Conservation (phyloP, 1,284 basidiomycete species). For the Gymnopus androsaceus region DNA sequence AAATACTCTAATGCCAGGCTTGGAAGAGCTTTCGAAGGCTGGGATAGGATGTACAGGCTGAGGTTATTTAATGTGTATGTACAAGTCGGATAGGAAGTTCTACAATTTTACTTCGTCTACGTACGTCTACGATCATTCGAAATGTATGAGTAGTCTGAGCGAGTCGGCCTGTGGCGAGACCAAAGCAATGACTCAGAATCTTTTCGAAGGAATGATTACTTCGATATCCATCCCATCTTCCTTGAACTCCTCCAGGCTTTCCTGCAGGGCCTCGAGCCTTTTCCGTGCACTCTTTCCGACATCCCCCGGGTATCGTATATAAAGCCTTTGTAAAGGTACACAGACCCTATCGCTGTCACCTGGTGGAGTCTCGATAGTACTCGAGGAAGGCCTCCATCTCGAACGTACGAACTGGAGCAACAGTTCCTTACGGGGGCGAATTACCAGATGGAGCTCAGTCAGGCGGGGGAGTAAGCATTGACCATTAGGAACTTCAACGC, state of each 20-base stretch:
- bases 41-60: no score
- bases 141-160: no score
- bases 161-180: no score
- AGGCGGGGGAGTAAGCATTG: neutral
- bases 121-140: no score
- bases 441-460: neutral
- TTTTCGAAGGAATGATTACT: no score
- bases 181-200: no score
- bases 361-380: no score
- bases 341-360: neutral
- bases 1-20: no score
- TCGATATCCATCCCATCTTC: neutral
- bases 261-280: neutral
- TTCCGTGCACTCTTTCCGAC: neutral
- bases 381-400: neutral
- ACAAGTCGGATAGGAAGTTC: no score
- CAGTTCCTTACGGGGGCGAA: neutral
- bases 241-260: neutral
- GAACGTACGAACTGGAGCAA: neutral
- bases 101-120: no score
- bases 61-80: no score
- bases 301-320: neutral
- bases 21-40: no score
- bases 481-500: neutral
- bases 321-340: neutral